These are phyloP conservation scores for Podospora pseudoanserina DNA, from an alignment of 495 filamentous ascomycete species.

Conservation along the genomic window DNA sequence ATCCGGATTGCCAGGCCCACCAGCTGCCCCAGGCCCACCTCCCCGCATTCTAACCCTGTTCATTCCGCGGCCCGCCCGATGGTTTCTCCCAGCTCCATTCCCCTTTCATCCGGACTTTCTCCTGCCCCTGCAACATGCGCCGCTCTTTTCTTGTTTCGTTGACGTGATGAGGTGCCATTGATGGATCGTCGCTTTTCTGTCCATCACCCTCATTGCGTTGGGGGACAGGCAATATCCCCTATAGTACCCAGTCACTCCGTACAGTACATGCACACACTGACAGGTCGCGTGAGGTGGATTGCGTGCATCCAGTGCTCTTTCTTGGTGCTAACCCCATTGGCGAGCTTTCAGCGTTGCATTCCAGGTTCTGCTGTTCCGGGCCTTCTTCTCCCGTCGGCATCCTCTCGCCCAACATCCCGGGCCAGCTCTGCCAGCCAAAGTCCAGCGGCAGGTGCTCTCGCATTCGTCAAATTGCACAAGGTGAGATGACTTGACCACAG, in stretches of 20 bases:
- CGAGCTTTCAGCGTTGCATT: conserved; percentile 10
- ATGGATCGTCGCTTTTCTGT: not conserved
- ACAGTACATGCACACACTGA: no score
- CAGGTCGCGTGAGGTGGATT: no score
- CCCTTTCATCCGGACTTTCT: not conserved
- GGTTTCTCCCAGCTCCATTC: not conserved
- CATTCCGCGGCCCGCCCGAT: not conserved
- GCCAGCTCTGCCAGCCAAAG: not conserved
- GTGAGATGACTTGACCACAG: not conserved
- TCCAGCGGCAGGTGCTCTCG: not conserved
- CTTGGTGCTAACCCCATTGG: not conserved
- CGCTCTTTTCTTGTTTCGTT: not conserved
- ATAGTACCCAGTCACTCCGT: no score
- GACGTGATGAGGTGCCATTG: not conserved
- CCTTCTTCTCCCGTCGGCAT: conserved; percentile 3
- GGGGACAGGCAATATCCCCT: not conserved
- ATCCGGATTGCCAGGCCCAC: not conserved
- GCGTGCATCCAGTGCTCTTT: not conserved
- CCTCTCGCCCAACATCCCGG: not conserved
- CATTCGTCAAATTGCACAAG: not conserved
- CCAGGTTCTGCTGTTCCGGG: conserved; percentile 4
- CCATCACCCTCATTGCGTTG: not conserved
- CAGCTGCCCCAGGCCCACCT: not conserved
- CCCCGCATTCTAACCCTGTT: not conserved
- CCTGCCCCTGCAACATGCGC: not conserved